phyloP scores from a whole-genome alignment of 1,139 yeast species.

The Hyphopichia buzzinii region DNA sequence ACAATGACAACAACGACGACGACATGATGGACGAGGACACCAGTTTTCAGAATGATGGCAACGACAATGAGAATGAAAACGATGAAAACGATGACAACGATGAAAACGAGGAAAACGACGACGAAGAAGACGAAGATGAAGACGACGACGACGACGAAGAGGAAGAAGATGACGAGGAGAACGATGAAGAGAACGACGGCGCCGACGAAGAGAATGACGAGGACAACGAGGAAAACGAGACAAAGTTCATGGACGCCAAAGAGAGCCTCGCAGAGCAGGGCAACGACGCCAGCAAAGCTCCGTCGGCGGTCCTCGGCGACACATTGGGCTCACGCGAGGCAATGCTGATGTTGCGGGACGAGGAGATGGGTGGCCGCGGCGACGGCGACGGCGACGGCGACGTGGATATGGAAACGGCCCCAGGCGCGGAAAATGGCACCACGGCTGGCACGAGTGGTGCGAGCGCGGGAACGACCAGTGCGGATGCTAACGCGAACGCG shows the following conservation, averaged over 20 bases:
- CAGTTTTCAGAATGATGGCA: slow-evolving; percentile 15
- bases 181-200: slow-evolving; percentile 8
- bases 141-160: slow-evolving; percentile 16
- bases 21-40: slow-evolving; percentile 6
- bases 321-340: too few species aligned
- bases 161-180: slow-evolving; percentile 20
- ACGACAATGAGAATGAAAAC: slow-evolving; percentile 11
- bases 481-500: neutral
- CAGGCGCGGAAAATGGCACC: slow-evolving; percentile 1
- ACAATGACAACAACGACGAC: slow-evolving; percentile 20
- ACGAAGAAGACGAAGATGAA: slow-evolving; percentile 13
- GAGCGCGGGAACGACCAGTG: neutral
- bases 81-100: slow-evolving; percentile 10
- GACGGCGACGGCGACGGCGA: slow-evolving; percentile 8
- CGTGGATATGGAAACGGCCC: slow-evolving; percentile 4
- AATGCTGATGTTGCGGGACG: too few species aligned
- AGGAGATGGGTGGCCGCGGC: neutral
- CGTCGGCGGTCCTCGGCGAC: neutral
- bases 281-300: neutral
- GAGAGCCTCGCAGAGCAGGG: slow-evolving; percentile 9
- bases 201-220: slow-evolving; percentile 27
- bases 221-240: slow-evolving; percentile 25
- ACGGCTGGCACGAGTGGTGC: neutral
- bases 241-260: slow-evolving; percentile 20
- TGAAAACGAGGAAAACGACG: slow-evolving; percentile 14